These are phyloP conservation scores for Amanita rubescens DNA, from an alignment of 768 basidiomycete genomes.

Conservation along the genomic window DNA sequence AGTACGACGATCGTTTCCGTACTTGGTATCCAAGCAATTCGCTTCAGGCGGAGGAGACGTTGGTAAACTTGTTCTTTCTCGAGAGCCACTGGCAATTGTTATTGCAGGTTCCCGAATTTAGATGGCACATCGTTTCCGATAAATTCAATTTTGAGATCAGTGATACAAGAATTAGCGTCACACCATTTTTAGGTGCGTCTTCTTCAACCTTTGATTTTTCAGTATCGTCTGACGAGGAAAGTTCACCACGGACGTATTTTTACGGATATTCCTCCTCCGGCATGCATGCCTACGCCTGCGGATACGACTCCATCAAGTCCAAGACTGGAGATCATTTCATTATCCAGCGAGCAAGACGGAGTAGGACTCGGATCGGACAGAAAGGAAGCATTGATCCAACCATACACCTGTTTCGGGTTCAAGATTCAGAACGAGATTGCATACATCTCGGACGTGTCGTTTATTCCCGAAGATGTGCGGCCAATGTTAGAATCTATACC, in stretches of 20 bases:
- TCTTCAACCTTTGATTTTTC: not conserved
- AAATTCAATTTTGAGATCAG: slow-evolving; percentile 59
- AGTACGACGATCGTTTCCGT: slow-evolving; percentile 71
- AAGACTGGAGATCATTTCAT: slow-evolving; percentile 22
- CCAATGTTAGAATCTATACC: slow-evolving; percentile 37
- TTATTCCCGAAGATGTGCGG: slow-evolving; percentile 74
- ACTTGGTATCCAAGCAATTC: slow-evolving; percentile 67
- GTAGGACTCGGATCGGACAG: slow-evolving; percentile 1
- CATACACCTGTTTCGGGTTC: slow-evolving; percentile 66
- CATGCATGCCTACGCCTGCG: slow-evolving; percentile 33
- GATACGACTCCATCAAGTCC: slow-evolving; percentile 30
- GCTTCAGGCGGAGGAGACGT: slow-evolving; percentile 81
- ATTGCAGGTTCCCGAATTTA: slow-evolving; percentile 68
- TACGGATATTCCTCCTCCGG: slow-evolving; percentile 28
- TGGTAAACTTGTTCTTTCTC: slow-evolving; percentile 13
- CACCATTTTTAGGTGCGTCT: slow-evolving; percentile 56
- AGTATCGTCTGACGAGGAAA: slow-evolving; percentile 15
- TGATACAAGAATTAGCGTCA: slow-evolving; percentile 53
- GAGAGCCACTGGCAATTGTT: not conserved
- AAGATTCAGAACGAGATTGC: slow-evolving; percentile 55
- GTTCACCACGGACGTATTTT: slow-evolving; percentile 75
- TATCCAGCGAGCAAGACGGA: slow-evolving; percentile 13
- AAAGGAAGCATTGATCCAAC: slow-evolving; percentile 28
- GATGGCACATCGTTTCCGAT: slow-evolving; percentile 76
- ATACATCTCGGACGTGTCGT: slow-evolving; percentile 80